Conservation (phyloP, 73 alveolate genomes). For the Blepharisma stoltei region DNA sequence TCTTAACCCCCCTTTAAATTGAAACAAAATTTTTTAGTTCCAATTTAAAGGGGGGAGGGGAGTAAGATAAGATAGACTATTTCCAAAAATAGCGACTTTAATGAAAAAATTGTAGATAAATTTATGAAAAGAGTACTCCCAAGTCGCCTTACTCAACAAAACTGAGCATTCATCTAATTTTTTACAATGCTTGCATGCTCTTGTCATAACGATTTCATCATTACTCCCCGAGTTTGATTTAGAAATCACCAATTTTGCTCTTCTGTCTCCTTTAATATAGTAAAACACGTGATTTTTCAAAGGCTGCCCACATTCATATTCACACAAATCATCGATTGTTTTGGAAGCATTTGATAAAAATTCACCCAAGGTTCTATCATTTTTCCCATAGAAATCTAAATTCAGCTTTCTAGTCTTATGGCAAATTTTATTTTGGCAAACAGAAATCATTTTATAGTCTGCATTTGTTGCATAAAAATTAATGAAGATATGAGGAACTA, state of each 20-base stretch:
- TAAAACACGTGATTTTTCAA: background rate
- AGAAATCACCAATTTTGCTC: background rate
- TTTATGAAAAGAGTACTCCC: slow-evolving; percentile 23
- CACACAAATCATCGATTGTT: background rate
- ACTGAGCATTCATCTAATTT: background rate
- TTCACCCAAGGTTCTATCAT: slow-evolving; percentile 7
- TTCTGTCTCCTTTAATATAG: background rate
- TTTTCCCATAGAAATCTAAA: slow-evolving; percentile 1
- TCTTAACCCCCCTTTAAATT: no score
- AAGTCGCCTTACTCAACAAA: background rate
- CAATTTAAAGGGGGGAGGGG: no score
- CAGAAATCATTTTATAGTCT: background rate
- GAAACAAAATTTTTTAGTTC: no score
- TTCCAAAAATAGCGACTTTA: background rate
- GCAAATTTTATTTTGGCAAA: slow-evolving; percentile 10
- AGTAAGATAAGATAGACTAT: no score
- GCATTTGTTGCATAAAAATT: background rate
- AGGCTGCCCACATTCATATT: background rate
- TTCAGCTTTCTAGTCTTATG: background rate
- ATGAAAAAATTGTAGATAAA: background rate
- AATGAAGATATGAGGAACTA: background rate
- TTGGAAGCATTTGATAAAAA: background rate
- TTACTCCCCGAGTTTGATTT: background rate
- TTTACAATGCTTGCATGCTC: slow-evolving; percentile 4
- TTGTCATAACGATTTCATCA: background rate